A percentile compares a stretch with the other conserved stretches of the same genome.
These are phyloP conservation scores for Exophiala phaeomuriformis DNA, from an alignment of 2,329 filamentous ascomycete genomes.

Conservation along the genomic window DNA sequence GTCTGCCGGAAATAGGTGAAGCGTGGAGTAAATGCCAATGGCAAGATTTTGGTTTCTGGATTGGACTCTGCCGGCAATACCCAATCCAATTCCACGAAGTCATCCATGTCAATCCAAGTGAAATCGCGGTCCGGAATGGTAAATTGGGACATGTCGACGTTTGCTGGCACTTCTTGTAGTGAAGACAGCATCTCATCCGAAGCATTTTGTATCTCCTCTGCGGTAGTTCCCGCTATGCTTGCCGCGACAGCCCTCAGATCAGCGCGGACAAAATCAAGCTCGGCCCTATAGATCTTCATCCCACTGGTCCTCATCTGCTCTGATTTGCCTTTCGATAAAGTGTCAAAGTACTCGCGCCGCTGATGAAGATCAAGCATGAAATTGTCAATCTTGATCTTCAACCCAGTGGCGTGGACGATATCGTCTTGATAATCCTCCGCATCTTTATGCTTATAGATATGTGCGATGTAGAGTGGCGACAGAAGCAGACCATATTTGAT, in stretches of 20 bases:
- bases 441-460: constrained; percentile 98
- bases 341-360: constrained; percentile 83
- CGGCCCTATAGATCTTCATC: constrained; percentile 92
- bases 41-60: constrained; percentile 87
- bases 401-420: constrained; percentile 82
- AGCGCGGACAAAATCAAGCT: constrained; percentile 83
- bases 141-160: constrained; percentile 70
- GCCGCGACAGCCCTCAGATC: constrained; percentile 92
- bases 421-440: constrained; percentile 73
- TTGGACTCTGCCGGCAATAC: constrained; percentile 83
- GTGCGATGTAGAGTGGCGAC: constrained; percentile 87
- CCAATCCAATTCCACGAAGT: constrained; percentile 97
- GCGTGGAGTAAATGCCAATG: constrained; percentile 83
- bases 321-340: constrained; percentile 66
- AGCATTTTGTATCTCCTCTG: constrained; percentile 63
- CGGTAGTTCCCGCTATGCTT: constrained; percentile 71
- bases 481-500: constrained; percentile 95
- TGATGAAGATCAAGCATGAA: constrained; percentile 97
- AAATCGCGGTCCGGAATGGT: constrained; percentile 92
- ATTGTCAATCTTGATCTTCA: constrained; percentile 92
- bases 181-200: constrained; percentile 56
- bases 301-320: constrained; percentile 75
- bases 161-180: constrained; percentile 46
- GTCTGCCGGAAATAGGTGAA: constrained; percentile 97
- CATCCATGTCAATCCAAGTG: constrained; percentile 98